Evolutionary conservation across 805 yeast species (phyloP).

Genomic region (Debaryomyces tyrocola): DNA sequence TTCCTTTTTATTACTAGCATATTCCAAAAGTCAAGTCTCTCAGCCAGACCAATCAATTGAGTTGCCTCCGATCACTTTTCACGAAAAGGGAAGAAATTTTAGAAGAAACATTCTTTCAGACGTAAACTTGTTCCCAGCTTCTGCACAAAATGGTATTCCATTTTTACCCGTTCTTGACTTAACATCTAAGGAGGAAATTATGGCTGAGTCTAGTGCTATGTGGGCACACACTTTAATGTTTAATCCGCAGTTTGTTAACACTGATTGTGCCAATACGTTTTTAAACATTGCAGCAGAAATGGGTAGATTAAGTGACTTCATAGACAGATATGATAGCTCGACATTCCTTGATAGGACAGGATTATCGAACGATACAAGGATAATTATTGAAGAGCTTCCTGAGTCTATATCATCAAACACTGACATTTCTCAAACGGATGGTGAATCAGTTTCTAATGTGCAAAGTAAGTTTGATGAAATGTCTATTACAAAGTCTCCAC

Average conservation of each 20-base stretch:
- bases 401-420: constrained; percentile 6
- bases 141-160: constrained; percentile 50
- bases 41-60: constrained; percentile 11
- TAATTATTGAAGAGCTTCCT: constrained; percentile 15
- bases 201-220: constrained; percentile 78
- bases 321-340: constrained; percentile 28
- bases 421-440: not conserved
- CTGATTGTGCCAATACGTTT: constrained; percentile 48
- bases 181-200: constrained; percentile 37
- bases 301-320: constrained; percentile 34
- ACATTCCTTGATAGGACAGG: constrained; percentile 29
- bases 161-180: constrained; percentile 62
- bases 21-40: constrained; percentile 36
- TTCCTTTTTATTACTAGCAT: constrained; percentile 49
- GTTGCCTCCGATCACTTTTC: constrained; percentile 37
- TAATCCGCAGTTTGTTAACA: constrained; percentile 44
- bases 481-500: constrained; percentile 20
- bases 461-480: constrained; percentile 4
- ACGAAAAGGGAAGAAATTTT: constrained; percentile 46
- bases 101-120: constrained; percentile 47
- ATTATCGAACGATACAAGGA: constrained; percentile 14
- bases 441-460: not conserved
- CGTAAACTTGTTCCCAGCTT: constrained; percentile 1
- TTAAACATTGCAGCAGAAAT: constrained; percentile 45
- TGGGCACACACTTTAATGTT: constrained; percentile 55